Base-by-base conservation (phyloP, 192 early-diverging fungal species). In the Gamsiella multidivaricata region DNA sequence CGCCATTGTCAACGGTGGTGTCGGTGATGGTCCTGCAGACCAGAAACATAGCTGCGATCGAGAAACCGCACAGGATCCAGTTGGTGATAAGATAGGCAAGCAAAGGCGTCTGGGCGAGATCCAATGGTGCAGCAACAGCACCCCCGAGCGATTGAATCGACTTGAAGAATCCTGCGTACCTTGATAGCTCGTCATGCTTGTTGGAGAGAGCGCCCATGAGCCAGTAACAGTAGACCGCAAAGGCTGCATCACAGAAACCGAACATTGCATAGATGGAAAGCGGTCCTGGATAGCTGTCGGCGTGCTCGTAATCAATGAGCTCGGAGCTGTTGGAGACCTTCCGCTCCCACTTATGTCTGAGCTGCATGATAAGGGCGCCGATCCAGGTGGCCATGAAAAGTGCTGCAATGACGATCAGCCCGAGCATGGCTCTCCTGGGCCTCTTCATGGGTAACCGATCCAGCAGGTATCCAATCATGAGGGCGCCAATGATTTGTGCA, bases 141-240 rank as follows among this genome's bases (percentile, higher is more conserved):
- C 80, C 86, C 17, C 87, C 92, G 56, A 90, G 88, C 52, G 89
- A 92, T 82, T 96, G 95, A 50, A 94, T 91, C 28, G 91, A 90
- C 85, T 96, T 96, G 90, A 95, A 96, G 84, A 92, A 95, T 5
- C 74, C 95, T 58, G 88, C 87, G 61, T 91, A 94, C 32, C 91
- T 86, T 18, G 93, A 85, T 55, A 90, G 84, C 63, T 85, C 82
- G 62, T 89, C 88, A 54, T 87, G 85, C 74, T 96, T 91, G 82
- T 95, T 95, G 32, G 93, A 89, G 61, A 94, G 82, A 26, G 94
- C 87, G n/a, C 94, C 95, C 70, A 96, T 90, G 43, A 96, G 80
- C 93, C 93, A 96, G 89, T 96, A 95, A 46, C 82, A 76, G 56
- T 79, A 76, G 22, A 80, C 74, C n/a, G 74, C 74, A 58, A 78